phyloP scores from a whole-genome alignment of 805 yeast species.

The Priceomyces haplophilus region DNA sequence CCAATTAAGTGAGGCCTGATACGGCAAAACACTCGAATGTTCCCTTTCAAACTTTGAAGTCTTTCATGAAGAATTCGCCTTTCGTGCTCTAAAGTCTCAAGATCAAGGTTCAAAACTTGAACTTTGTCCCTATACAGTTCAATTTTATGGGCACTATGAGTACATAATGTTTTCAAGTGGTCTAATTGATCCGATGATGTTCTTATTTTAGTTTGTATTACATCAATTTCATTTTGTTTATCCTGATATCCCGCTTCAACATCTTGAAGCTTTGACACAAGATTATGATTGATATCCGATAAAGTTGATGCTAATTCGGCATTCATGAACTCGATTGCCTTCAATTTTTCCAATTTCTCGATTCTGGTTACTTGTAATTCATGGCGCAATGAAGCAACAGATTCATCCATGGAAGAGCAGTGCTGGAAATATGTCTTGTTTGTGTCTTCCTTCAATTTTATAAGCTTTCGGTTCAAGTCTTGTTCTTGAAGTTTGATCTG shows the following conservation, averaged over 20 bases:
- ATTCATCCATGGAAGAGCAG: slow-evolving; percentile 15
- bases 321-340: slow-evolving; percentile 9
- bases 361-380: slow-evolving; percentile 10
- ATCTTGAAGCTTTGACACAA: slow-evolving; percentile 4
- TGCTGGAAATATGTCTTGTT: slow-evolving; percentile 15
- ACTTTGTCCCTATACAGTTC: slow-evolving; percentile 9
- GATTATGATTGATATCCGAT: slow-evolving; percentile 5
- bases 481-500: slow-evolving; percentile 14
- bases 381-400: slow-evolving; percentile 9
- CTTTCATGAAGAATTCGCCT: slow-evolving; percentile 68
- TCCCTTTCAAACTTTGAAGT: slow-evolving; percentile 86
- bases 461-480: slow-evolving; percentile 21
- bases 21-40: slow-evolving; percentile 86
- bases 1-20: slow-evolving; percentile 52
- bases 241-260: slow-evolving; percentile 5
- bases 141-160: slow-evolving; percentile 6
- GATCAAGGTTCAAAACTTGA: slow-evolving; percentile 22
- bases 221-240: slow-evolving; percentile 16
- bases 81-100: slow-evolving; percentile 49
- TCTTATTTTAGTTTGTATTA: slow-evolving; percentile 10
- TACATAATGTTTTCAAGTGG: slow-evolving; percentile 8
- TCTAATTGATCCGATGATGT: slow-evolving; percentile 10
- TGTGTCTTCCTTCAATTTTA: slow-evolving; percentile 24
- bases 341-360: slow-evolving; percentile 3
- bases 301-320: slow-evolving; percentile 2